Conservation (phyloP, 2,329 filamentous ascomycete genomes). For the Coleophoma crateriformis region DNA sequence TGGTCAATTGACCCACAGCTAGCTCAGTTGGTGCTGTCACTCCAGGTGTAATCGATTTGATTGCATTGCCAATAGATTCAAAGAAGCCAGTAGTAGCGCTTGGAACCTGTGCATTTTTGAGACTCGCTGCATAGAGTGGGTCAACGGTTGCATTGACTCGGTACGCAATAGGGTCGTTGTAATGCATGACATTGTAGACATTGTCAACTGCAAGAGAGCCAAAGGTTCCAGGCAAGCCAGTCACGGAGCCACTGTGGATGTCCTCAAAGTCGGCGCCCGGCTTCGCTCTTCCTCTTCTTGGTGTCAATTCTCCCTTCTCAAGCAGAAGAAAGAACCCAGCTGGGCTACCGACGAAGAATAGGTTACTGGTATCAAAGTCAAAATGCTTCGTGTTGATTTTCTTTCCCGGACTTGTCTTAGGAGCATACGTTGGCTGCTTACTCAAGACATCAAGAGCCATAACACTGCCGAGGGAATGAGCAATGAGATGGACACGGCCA, state of each 20-base stretch:
- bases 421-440: conserved; percentile 72
- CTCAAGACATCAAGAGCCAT: conserved; percentile 93
- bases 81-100: conserved; percentile 62
- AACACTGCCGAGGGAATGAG: conserved; percentile 87
- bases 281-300: conserved; percentile 71
- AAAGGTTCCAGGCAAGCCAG: conserved; percentile 74
- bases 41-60: conserved; percentile 58
- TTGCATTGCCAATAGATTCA: conserved; percentile 55
- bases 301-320: conserved; percentile 66
- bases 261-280: conserved; percentile 65
- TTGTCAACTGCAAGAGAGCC: conserved; percentile 94
- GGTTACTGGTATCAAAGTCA: conserved; percentile 84
- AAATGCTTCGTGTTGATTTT: conserved; percentile 56
- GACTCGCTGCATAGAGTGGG: conserved; percentile 65
- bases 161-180: conserved; percentile 76
- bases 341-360: conserved; percentile 87
- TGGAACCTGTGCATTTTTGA: conserved; percentile 77
- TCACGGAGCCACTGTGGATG: conserved; percentile 47
- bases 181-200: conserved; percentile 83
- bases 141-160: conserved; percentile 89
- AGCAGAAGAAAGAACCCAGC: conserved; percentile 89
- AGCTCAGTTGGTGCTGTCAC: conserved; percentile 23
- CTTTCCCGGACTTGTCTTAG: conserved; percentile 36
- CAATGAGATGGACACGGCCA: conserved; percentile 86
- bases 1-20: conserved; percentile 31